These are phyloP conservation scores for Calvatia gigantea DNA, from an alignment of 768 basidiomycete genomes.

Conservation along the genomic window DNA sequence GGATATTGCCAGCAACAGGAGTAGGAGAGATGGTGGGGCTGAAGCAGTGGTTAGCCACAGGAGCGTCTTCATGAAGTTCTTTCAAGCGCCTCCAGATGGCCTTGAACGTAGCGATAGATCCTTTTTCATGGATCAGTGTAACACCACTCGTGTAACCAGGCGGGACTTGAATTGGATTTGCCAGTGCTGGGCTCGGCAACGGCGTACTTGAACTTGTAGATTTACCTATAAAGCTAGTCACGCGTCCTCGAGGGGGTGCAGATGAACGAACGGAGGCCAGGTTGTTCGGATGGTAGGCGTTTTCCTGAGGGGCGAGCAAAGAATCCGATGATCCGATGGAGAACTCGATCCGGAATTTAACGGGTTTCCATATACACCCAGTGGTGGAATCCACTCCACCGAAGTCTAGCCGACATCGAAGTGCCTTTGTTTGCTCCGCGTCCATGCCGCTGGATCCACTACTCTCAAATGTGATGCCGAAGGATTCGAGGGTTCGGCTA, in stretches of 20 bases:
- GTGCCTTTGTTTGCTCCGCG: slow-evolving; percentile 23
- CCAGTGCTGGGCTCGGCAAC: slow-evolving; percentile 17
- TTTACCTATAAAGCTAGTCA: slow-evolving; percentile 12
- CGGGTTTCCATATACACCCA: slow-evolving; percentile 60
- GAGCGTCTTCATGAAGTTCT: slow-evolving; percentile 54
- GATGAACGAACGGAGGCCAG: slow-evolving; percentile 17
- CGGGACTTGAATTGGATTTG: slow-evolving; percentile 22
- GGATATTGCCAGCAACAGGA: slow-evolving; percentile 33
- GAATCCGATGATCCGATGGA: not conserved
- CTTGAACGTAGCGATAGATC: slow-evolving; percentile 84
- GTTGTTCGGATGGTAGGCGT: slow-evolving; percentile 16
- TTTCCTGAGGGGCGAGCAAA: slow-evolving; percentile 16
- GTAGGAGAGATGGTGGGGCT: slow-evolving; percentile 42
- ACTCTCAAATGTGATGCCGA: slow-evolving; percentile 55
- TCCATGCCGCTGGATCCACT: slow-evolving; percentile 22
- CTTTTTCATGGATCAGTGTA: slow-evolving; percentile 85
- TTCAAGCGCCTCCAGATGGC: slow-evolving; percentile 68
- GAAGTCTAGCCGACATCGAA: slow-evolving; percentile 56
- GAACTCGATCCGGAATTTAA: slow-evolving; percentile 85
- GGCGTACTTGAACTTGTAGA: slow-evolving; percentile 18
- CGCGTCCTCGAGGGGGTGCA: not conserved
- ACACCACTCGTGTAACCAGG: slow-evolving; percentile 54
- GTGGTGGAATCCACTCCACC: slow-evolving; percentile 31
- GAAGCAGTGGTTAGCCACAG: slow-evolving; percentile 29
- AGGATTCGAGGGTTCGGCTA: slow-evolving; percentile 55